Conservation (phyloP, 495 filamentous ascomycete genomes). For the Xylaria scruposa region DNA sequence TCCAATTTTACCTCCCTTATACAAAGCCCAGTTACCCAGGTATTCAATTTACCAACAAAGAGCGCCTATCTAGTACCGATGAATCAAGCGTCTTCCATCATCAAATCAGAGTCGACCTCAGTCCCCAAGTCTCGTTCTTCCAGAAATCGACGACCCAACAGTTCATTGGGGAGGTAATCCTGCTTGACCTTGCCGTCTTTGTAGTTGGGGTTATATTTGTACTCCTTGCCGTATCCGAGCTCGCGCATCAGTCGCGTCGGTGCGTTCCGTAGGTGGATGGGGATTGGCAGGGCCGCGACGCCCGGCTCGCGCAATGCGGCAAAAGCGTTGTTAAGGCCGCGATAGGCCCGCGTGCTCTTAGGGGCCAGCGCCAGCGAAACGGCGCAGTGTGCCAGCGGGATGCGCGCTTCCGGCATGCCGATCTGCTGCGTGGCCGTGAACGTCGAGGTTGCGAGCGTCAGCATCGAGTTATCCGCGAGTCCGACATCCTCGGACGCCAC, state of each 20-base stretch:
- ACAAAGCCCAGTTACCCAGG: background rate
- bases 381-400: slow-evolving; percentile 86
- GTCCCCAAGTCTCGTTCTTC: slow-evolving; percentile 83
- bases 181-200: slow-evolving; percentile 83
- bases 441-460: slow-evolving; percentile 82
- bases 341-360: slow-evolving; percentile 87
- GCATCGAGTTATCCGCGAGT: slow-evolving; percentile 84
- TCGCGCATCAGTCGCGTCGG: slow-evolving; percentile 93
- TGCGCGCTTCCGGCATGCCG: slow-evolving; percentile 92
- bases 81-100: slow-evolving; percentile 41
- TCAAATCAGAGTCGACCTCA: slow-evolving; percentile 69
- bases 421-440: slow-evolving; percentile 87
- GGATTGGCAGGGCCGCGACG: slow-evolving; percentile 77
- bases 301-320: slow-evolving; percentile 78
- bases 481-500: slow-evolving; percentile 93
- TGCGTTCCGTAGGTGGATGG: slow-evolving; percentile 88
- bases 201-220: slow-evolving; percentile 96
- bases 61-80: background rate
- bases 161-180: slow-evolving; percentile 82
- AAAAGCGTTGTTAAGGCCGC: slow-evolving; percentile 79
- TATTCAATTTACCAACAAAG: background rate
- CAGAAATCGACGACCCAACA: slow-evolving; percentile 74
- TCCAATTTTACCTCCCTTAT: slow-evolving; percentile 2
- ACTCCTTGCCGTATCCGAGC: slow-evolving; percentile 85
- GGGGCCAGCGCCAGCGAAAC: slow-evolving; percentile 81